Evolutionary conservation across 1,139 yeast genomes (phyloP), one percentile per base, ranked within the genome.

Genomic region (Kodamaea plutei): DNA sequence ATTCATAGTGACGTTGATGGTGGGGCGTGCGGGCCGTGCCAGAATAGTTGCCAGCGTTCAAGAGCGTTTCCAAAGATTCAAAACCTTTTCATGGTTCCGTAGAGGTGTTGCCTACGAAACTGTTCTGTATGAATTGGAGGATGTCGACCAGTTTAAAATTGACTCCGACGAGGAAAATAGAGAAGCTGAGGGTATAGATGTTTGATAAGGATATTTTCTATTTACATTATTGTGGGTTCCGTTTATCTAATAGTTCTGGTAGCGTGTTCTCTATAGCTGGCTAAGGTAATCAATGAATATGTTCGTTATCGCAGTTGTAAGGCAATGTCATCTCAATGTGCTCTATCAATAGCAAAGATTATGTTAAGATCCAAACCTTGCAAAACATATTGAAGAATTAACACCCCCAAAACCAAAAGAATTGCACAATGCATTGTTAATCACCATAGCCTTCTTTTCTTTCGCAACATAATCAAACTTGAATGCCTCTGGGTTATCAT

Each of bases 391-490:
- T 2, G 94, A 73, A 9, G 94, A 82, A 56, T 93, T 93, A 6
- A 94, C 88, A 9, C 99, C 99, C 6, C 99, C 99, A 61, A 93
- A 91, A 1, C 98, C 99, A 62, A 93, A 91, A 43, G 96, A 85
- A 52, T 93, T 93, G 34, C 88, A 77, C 45, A 93, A 43, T 0
- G 91, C 96, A 43, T 73, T 69, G 6, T 69, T 49, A 7, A 84
- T 51, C 3, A 53, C 47, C 22, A 56, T 61, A 11, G 54, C 35
- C 37, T 61, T 66, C 4, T 80, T 62, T 6, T 48, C 41, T 20
- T 71, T 60, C 0, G 77, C 71, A 4, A 85, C 81, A 45, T 81
- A 82, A 47, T 84, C 79, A 42, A 84, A 72, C 12, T 48, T 48
- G 7, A 54, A 44, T 45, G 77, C 78, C 1, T 50, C 63, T 0